Base-by-base conservation (phyloP, 169 alveolate species). In the Toxoplasma gondii region DNA sequence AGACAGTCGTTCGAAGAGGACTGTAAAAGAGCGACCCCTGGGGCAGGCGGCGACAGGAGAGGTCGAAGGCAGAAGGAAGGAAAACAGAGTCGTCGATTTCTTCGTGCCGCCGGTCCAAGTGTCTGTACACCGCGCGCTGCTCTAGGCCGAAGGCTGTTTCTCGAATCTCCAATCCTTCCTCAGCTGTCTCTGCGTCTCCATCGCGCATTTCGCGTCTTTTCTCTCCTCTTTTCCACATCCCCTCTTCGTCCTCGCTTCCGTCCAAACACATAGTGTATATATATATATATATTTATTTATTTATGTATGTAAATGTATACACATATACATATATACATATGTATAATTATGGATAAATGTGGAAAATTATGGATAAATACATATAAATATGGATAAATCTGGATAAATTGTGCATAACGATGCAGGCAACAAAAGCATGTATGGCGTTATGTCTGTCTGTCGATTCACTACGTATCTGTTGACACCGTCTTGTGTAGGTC, bases 121-220 rank as follows among this genome's bases (percentile, higher is more conserved):
- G 92, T 45, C 44, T 10, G 86, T 81, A 94, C 31, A n/a, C 82
- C 54, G 93, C 31, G 1, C 94, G 88, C 94, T 94, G 96, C 90
- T 94, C 96, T 54, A 94, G 34, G 36, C 96, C 96, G 87, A 84
- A 94, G 19, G 94, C 83, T 44, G 94, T 94, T 24, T 64, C 82
- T 34, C 78, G 49, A 41, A 91, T 58, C 36, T 88, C 88, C 43
- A 94, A 74, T 24, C 39, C 41, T 91, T 82, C 90, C 41, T 36
- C 90, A 17, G 22, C 86, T 29, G 27, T 45, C n/a, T 78, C 86
- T 78, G 5, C 86, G 39, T 78, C 86, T 78, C n/a, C 44, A n/a
- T 78, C 44, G 12, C n/a, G 82, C 5, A 12, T 34, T 9, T 69
- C 43, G 39, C n/a, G 10, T 78, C 86, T 78, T 19, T n/a, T 9